Percentiles rank a stretch among this genome's conserved stretches.
These are phyloP conservation scores for Ichthyophthirius multifiliis DNA, from an alignment of 169 alveolate species.

Conservation along the genomic window DNA sequence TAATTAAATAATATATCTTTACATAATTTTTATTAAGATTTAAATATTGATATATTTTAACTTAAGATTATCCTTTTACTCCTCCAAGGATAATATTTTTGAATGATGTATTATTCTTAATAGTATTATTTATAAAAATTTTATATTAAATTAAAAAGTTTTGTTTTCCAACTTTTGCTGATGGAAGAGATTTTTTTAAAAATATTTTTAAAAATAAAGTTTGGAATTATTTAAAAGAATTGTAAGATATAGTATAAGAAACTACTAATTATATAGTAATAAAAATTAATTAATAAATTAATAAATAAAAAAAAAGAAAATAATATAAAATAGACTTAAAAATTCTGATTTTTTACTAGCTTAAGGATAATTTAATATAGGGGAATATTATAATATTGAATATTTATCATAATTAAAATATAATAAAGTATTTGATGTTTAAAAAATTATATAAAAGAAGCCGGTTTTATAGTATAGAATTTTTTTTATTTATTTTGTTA, in stretches of 20 bases:
- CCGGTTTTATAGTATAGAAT: too few relatives aligned
- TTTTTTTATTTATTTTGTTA: too few relatives aligned
- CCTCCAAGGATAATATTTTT: neutral
- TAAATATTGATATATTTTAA: too few relatives aligned
- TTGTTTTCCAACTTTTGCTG: neutral
- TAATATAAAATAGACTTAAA: neutral
- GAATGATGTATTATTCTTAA: neutral
- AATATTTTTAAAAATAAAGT: neutral
- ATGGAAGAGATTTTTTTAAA: slow-evolving; percentile 2
- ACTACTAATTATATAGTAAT: neutral
- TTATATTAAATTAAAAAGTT: neutral
- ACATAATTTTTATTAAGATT: too few relatives aligned
- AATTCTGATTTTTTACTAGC: neutral
- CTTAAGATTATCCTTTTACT: neutral
- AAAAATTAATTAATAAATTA: neutral
- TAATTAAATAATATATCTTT: too few relatives aligned
- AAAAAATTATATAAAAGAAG: too few relatives aligned
- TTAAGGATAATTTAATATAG: neutral
- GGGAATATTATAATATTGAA: too few relatives aligned
- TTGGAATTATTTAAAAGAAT: neutral
- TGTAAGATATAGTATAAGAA: neutral
- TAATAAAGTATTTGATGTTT: too few relatives aligned
- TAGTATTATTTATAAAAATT: neutral
- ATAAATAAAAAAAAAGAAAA: neutral
- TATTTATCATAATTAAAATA: too few relatives aligned